Evolutionary conservation across 2,329 filamentous ascomycete genomes (phyloP).

Genomic region (Botrytis aclada): DNA sequence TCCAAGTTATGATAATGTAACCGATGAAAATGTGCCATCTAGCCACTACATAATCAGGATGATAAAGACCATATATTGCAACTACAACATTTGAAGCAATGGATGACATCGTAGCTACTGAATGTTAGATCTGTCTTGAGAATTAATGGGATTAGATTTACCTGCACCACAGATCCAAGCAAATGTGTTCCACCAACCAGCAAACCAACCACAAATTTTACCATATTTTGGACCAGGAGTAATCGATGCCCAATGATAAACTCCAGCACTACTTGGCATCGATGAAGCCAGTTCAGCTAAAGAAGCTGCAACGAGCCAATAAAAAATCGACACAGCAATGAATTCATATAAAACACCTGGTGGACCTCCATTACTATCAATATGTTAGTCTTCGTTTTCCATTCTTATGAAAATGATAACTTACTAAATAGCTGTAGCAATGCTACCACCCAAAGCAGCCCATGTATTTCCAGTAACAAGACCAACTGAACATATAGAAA

Average conservation of each 20-base stretch:
- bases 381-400: slow-evolving; percentile 25
- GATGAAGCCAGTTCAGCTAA: slow-evolving; percentile 42
- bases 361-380: slow-evolving; percentile 58
- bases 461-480: slow-evolving; percentile 46
- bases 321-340: slow-evolving; percentile 49
- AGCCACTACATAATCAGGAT: slow-evolving; percentile 44
- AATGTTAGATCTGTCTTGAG: background rate
- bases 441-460: slow-evolving; percentile 47
- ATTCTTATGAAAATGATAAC: background rate
- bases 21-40: slow-evolving; percentile 51
- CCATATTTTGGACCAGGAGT: slow-evolving; percentile 47
- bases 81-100: slow-evolving; percentile 46
- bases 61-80: slow-evolving; percentile 48
- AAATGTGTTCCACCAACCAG: slow-evolving; percentile 51
- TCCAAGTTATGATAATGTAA: slow-evolving; percentile 48
- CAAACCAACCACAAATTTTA: slow-evolving; percentile 47
- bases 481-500: slow-evolving; percentile 46
- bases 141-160: slow-evolving; percentile 12
- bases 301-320: slow-evolving; percentile 49
- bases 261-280: slow-evolving; percentile 36
- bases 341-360: slow-evolving; percentile 63
- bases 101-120: slow-evolving; percentile 29
- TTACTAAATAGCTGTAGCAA: slow-evolving; percentile 39
- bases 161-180: slow-evolving; percentile 41
- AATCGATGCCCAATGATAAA: slow-evolving; percentile 53